Evolutionary conservation across 2,329 filamentous ascomycete species (phyloP).

Genomic region (Penicillium sp.): DNA sequence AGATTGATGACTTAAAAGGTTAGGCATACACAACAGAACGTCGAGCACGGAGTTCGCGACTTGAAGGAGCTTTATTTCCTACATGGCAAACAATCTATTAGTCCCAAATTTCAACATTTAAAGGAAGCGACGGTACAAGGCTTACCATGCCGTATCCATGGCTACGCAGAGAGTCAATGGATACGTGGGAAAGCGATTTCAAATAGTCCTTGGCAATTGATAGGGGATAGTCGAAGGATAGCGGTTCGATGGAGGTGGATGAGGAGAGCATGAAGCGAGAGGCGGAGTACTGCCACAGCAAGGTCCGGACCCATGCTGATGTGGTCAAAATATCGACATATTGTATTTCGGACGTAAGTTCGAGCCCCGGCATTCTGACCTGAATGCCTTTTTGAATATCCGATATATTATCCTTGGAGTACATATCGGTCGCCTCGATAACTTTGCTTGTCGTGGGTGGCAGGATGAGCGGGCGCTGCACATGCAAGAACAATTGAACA

Average conservation of each 20-base stretch:
- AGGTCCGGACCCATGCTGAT: constrained; percentile 19
- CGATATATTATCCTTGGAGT: neutral
- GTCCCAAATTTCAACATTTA: neutral
- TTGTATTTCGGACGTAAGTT: neutral
- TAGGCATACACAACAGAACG: neutral
- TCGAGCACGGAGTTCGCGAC: neutral
- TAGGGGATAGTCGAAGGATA: neutral
- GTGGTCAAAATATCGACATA: constrained; percentile 21
- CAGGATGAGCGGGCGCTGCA: neutral
- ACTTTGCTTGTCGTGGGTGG: neutral
- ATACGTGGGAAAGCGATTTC: neutral
- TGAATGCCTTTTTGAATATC: neutral
- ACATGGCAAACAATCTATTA: neutral
- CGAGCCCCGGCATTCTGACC: neutral
- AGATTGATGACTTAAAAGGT: neutral
- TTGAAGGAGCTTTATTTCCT: neutral
- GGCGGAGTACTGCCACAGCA: constrained; percentile 23
- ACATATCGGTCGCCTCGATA: neutral
- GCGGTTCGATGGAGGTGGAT: constrained; percentile 1
- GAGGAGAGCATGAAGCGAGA: constrained; percentile 23
- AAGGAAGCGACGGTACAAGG: neutral
- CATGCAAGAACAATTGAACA: neutral
- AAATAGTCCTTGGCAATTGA: neutral
- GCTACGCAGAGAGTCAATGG: neutral
- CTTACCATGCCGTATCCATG: neutral